Base-by-base conservation (phyloP, 805 yeast species). In the Yarrowia sp. region DNA sequence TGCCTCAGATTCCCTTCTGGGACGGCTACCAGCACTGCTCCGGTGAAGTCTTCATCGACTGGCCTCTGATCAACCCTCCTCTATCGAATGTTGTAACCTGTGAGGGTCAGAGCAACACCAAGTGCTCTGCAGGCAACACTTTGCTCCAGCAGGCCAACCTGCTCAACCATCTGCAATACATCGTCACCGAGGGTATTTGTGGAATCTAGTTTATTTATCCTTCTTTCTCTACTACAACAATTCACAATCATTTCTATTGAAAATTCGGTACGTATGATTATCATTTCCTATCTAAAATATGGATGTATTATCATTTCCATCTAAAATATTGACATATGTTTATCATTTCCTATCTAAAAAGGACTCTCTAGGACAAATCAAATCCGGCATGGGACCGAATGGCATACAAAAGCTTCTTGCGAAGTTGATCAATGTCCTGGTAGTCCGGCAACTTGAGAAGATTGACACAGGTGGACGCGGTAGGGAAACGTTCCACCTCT, bases 381-480 rank as follows among this genome's bases (percentile, higher is more conserved):
- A 93, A 93, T 1, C 98, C 89, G 1, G 97, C 92, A 3, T 86
- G 91, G 0, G 92, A 81, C 65, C 85, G 84, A 58, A 95, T 92
- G 0, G 97, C 85, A 73, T 88, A 90, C 24, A 91, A 72, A 62
- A 93, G 75, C 73, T 92, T 92, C 46, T 81, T 76, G 65, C 80
- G 80, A 46, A 95, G 76, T 1, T 81, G 26, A 43, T 79, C 74
- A 70, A 85, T 88, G 69, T 88, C 78, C 68, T 78, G 76, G 74
- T 95, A 95, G 72, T 92, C 88, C 0, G 99, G 99, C 28, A 95
- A 75, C 71, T 88, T 92, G 67, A 95, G 78, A 65, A 95, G 75
- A 72, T 95, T 95, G 32, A 92, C 90, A 79, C 99, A 95, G 0
- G 99, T 95, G 0, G 97, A 85, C 0, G 98, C 89, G 0, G 98